Conservation (phyloP, 495 filamentous ascomycete genomes). For the Aspergillus ostianus region DNA sequence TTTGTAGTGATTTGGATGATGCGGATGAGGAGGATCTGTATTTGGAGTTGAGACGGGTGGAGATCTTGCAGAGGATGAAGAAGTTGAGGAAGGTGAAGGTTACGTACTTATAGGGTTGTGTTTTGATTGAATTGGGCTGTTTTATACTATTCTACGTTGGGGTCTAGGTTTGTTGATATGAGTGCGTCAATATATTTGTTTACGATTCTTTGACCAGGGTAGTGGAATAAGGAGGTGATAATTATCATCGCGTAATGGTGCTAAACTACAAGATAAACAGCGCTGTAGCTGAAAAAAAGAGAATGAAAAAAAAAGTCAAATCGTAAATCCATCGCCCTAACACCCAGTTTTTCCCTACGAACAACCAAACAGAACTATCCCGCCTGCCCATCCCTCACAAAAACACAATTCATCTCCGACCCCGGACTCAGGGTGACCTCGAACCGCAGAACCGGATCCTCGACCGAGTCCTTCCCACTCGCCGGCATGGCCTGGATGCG, state of each 20-base stretch:
- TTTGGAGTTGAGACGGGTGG: conserved; percentile 39
- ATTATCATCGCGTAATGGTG: too few species aligned
- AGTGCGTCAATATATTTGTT: too few species aligned
- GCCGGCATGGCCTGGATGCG: conserved; percentile 39
- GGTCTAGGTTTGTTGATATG: too few species aligned
- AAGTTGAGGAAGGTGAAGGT: conserved; percentile 30
- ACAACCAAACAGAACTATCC: not conserved
- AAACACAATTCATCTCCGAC: conserved; percentile 43
- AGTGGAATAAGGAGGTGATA: too few species aligned
- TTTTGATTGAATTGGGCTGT: not conserved
- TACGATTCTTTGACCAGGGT: too few species aligned
- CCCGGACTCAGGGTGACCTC: conserved; percentile 44
- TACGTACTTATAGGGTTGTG: conserved; percentile 18
- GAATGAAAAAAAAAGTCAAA: not conserved
- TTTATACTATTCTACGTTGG: not conserved
- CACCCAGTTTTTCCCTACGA: too few species aligned
- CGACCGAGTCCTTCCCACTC: conserved; percentile 32
- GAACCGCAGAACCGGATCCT: conserved; percentile 36
- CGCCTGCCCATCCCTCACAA: conserved; percentile 34
- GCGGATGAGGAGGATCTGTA: conserved; percentile 44
- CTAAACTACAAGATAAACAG: too few species aligned
- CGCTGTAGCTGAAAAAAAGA: not conserved
- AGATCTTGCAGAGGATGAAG: conserved; percentile 43
- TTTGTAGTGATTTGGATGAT: conserved; percentile 34
- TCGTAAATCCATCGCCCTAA: too few species aligned